A percentile compares a stretch with the other conserved stretches of the same genome.
Evolutionary conservation across 768 basidiomycete genomes (phyloP).

Genomic region (Xerocomus spinulosus): DNA sequence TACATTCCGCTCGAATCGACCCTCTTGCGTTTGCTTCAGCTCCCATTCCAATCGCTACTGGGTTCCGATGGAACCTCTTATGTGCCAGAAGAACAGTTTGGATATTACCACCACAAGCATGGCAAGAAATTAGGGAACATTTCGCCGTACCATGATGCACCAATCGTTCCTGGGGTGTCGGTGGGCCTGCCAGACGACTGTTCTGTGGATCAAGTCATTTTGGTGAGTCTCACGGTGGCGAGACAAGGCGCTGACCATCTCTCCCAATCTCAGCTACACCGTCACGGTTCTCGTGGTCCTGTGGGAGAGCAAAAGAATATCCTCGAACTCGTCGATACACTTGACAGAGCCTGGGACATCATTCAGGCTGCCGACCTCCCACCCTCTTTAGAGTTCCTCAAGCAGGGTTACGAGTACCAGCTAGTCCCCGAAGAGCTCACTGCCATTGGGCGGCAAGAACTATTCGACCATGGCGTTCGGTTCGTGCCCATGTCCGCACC

Average conservation of each 20-base stretch:
- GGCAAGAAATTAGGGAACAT: constrained; percentile 31
- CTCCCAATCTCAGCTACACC: constrained; percentile 30
- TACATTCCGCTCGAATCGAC: constrained; percentile 12
- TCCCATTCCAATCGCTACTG: constrained; percentile 3
- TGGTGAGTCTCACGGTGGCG: constrained; percentile 24
- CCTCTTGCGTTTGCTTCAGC: constrained; percentile 13
- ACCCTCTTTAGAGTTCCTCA: constrained; percentile 32
- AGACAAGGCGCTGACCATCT: neutral
- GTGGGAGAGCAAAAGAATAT: constrained; percentile 26
- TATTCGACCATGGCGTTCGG: constrained; percentile 40
- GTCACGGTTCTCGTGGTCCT: constrained; percentile 41
- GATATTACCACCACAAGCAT: neutral
- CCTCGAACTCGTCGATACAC: constrained; percentile 29
- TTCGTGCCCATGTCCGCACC: constrained; percentile 22
- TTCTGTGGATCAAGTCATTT: constrained; percentile 37
- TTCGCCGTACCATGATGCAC: constrained; percentile 36
- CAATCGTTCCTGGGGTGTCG: constrained; percentile 24
- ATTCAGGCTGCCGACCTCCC: constrained; percentile 32
- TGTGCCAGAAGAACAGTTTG: neutral
- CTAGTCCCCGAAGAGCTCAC: constrained; percentile 36
- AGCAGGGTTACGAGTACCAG: constrained; percentile 32
- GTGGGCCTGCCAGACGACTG: constrained; percentile 36
- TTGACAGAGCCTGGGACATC: constrained; percentile 18
- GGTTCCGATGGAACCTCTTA: neutral
- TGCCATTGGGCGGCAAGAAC: constrained; percentile 31